Percentiles rank a stretch among this genome's conserved stretches.
These are phyloP conservation scores for Amanita pallidorosea DNA, from an alignment of 768 basidiomycete species.

Conservation along the genomic window DNA sequence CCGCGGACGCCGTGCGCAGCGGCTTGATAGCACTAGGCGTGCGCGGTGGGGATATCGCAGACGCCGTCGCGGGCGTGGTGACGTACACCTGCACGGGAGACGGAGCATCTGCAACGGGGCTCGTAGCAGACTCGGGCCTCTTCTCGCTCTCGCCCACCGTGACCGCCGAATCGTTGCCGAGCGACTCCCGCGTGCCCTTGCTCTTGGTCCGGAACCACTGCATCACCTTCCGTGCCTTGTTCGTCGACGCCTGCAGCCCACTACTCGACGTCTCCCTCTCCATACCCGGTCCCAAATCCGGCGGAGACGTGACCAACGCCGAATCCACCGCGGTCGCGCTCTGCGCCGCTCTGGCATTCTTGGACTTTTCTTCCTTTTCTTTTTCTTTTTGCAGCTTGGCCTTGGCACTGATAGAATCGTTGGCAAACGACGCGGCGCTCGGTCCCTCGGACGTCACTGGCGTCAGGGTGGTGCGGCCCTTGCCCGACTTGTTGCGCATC, in stretches of 20 bases:
- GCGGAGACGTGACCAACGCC: slow-evolving; percentile 5
- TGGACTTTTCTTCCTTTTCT: slow-evolving; percentile 15
- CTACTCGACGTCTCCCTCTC: slow-evolving; percentile 6
- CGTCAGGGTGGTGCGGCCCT: slow-evolving; percentile 22
- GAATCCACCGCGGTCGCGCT: slow-evolving; percentile 4
- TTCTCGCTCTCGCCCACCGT: slow-evolving; percentile 8
- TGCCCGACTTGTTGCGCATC: slow-evolving; percentile 29
- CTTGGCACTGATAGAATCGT: background rate
- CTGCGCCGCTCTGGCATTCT: slow-evolving; percentile 5
- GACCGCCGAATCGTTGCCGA: slow-evolving; percentile 15
- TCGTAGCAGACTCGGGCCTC: slow-evolving; percentile 3
- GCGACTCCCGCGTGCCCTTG: slow-evolving; percentile 31
- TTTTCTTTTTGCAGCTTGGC: slow-evolving; percentile 13
- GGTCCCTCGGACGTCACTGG: slow-evolving; percentile 14
- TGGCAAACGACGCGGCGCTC: slow-evolving; percentile 1
- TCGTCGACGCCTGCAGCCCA: slow-evolving; percentile 61
- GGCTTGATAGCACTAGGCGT: slow-evolving; percentile 21
- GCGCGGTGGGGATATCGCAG: slow-evolving; percentile 8
- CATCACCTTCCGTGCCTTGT: slow-evolving; percentile 93
- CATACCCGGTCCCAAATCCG: slow-evolving; percentile 17
- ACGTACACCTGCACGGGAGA: slow-evolving; percentile 29
- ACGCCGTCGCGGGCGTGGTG: slow-evolving; percentile 22
- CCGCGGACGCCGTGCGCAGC: slow-evolving; percentile 32
- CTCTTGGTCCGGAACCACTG: slow-evolving; percentile 89
- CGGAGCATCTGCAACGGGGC: background rate